A percentile compares a stretch with the other conserved stretches of the same genome.
phyloP scores from a whole-genome alignment of 257 asterid genomes.

The Linderniella brevidens region DNA sequence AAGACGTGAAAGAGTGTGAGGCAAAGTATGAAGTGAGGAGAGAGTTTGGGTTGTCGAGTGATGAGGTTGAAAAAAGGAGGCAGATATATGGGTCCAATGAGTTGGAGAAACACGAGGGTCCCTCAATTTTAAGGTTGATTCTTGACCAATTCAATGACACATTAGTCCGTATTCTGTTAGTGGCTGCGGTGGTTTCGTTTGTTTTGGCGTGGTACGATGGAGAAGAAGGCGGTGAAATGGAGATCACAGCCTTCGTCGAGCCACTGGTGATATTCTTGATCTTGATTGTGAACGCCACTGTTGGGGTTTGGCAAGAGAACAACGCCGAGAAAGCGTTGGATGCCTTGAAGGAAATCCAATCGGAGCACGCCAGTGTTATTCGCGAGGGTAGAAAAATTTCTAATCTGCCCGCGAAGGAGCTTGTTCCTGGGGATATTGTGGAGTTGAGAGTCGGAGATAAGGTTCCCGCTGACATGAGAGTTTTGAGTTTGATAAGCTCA shows the following conservation, averaged over 20 bases:
- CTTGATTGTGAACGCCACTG: constrained; percentile 86
- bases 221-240: constrained; percentile 92
- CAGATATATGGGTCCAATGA: constrained; percentile 75
- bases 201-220: constrained; percentile 95
- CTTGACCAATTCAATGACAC: constrained; percentile 94
- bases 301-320: constrained; percentile 99
- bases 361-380: constrained; percentile 73
- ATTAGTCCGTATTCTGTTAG: constrained; percentile 73
- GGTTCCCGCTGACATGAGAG: constrained; percentile 96
- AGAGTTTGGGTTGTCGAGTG: constrained; percentile 44
- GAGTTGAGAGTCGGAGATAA: constrained; percentile 96
- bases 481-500: constrained; percentile 73
- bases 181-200: constrained; percentile 88
- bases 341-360: constrained; percentile 94
- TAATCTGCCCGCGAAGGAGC: constrained; percentile 70
- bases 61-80: constrained; percentile 57
- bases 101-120: constrained; percentile 94
- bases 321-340: constrained; percentile 98
- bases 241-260: constrained; percentile 93
- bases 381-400: constrained; percentile 64
- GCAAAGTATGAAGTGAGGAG: constrained; percentile 41
- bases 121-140: constrained; percentile 59
- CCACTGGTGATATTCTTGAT: constrained; percentile 88
- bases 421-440: constrained; percentile 95
- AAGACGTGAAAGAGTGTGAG: constrained; percentile 72